Conservation (phyloP, 352 stramenopile genomes). For the Phytophthora pluvialis region DNA sequence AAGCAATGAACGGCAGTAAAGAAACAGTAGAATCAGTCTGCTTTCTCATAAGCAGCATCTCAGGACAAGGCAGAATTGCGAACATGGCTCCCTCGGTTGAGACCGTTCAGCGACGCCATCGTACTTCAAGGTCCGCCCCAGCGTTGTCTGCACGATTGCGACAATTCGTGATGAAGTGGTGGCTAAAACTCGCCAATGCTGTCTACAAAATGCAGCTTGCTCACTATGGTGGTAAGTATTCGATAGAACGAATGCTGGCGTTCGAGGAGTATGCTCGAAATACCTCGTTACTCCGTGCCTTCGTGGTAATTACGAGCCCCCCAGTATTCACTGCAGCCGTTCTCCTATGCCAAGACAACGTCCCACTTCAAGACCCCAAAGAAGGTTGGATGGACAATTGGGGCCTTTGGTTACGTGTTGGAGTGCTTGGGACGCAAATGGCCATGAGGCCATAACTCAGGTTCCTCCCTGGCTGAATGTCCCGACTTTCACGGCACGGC, state of each 20-base stretch:
- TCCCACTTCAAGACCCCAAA: slow-evolving; percentile 19
- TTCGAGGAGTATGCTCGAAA: slow-evolving; percentile 20
- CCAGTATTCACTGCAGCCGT: slow-evolving; percentile 2
- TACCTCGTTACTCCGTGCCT: slow-evolving; percentile 1
- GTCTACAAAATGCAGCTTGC: slow-evolving; percentile 7
- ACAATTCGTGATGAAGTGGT: too few species aligned
- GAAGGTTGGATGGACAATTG: slow-evolving; percentile 10
- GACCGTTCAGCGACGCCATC: too few species aligned
- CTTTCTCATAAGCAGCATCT: too few species aligned
- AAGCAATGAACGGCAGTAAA: too few species aligned
- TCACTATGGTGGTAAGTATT: slow-evolving; percentile 25
- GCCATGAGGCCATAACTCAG: slow-evolving; percentile 4
- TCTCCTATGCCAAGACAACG: slow-evolving; percentile 9
- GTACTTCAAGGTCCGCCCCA: too few species aligned
- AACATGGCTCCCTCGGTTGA: too few species aligned
- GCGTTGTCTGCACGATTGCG: too few species aligned
- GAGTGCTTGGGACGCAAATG: not conserved
- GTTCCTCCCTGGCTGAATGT: slow-evolving; percentile 9
- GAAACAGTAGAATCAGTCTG: too few species aligned
- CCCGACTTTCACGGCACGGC: slow-evolving; percentile 3
- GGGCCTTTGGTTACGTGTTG: slow-evolving; percentile 16
- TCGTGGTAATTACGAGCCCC: not conserved
- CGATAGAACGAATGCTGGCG: slow-evolving; percentile 26
- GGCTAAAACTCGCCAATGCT: too few species aligned
- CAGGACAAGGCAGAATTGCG: too few species aligned